phyloP scores from a whole-genome alignment of 1,284 basidiomycete species.

The Neonothopanus nambi region DNA sequence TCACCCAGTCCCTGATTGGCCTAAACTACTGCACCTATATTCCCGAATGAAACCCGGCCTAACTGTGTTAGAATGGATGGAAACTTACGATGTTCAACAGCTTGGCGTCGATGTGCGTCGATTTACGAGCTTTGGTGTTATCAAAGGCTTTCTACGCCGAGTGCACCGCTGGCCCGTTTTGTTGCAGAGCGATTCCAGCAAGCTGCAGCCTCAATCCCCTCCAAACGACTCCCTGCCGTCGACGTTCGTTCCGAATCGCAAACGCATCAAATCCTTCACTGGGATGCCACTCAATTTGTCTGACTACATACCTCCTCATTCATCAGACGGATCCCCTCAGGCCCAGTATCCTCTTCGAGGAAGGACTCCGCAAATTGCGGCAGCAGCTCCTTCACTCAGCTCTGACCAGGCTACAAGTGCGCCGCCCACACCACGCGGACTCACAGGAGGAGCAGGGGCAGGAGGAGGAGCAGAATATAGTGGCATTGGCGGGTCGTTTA shows the following conservation, averaged over 20 bases:
- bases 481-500: neutral
- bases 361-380: conserved; percentile 27
- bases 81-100: conserved; percentile 67
- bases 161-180: conserved; percentile 92
- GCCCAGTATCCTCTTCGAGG: conserved; percentile 30
- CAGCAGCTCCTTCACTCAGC: conserved; percentile 25
- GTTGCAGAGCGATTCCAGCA: conserved; percentile 31
- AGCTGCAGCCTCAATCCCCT: conserved; percentile 31
- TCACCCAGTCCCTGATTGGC: conserved; percentile 73
- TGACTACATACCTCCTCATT: conserved; percentile 14
- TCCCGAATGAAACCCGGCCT: conserved; percentile 83
- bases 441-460: neutral
- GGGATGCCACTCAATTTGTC: conserved; percentile 22
- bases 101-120: conserved; percentile 88
- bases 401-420: conserved; percentile 27
- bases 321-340: conserved; percentile 19
- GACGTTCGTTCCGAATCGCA: conserved; percentile 24
- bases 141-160: conserved; percentile 93
- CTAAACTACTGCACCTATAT: conserved; percentile 82
- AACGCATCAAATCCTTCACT: conserved; percentile 36
- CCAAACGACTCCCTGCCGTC: conserved; percentile 8
- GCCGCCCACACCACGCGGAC: conserved; percentile 20
- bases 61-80: conserved; percentile 90
- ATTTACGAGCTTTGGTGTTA: conserved; percentile 98
- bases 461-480: too few species aligned